A percentile compares a stretch with the other conserved stretches of the same genome.
These are phyloP conservation scores for Brasilioporus rufonigricans DNA, from an alignment of 768 basidiomycete species.

Conservation along the genomic window DNA sequence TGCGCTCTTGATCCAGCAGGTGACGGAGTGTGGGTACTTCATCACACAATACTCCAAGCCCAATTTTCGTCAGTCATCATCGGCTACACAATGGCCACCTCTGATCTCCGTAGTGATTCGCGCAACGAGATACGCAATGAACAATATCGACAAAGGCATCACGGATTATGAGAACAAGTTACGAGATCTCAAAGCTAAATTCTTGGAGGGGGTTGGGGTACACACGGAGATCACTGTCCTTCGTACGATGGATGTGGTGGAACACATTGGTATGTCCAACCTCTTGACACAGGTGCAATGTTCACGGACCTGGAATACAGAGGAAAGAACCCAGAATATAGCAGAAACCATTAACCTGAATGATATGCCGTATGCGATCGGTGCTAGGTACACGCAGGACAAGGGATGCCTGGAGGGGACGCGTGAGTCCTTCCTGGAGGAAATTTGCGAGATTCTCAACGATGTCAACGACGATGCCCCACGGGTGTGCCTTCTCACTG, in stretches of 20 bases:
- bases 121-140: not conserved
- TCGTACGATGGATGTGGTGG: not conserved
- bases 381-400: not conserved
- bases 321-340: not conserved
- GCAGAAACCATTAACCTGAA: not conserved
- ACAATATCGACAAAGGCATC: not conserved
- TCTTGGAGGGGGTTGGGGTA: not conserved
- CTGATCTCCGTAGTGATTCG: not conserved
- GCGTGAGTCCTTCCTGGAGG: not conserved
- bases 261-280: not conserved
- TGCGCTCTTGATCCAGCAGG: not conserved
- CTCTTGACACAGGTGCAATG: not conserved
- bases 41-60: not conserved
- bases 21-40: constrained; percentile 1
- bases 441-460: not conserved
- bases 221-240: not conserved
- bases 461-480: not conserved
- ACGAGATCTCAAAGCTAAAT: not conserved
- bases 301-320: not conserved
- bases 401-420: not conserved
- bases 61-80: not conserved
- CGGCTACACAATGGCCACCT: not conserved
- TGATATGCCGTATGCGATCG: too few species aligned
- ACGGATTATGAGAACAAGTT: not conserved
- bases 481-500: constrained; percentile 15